Conservation (phyloP, 2,329 filamentous ascomycete genomes). For the Fusarium pilosicola region DNA sequence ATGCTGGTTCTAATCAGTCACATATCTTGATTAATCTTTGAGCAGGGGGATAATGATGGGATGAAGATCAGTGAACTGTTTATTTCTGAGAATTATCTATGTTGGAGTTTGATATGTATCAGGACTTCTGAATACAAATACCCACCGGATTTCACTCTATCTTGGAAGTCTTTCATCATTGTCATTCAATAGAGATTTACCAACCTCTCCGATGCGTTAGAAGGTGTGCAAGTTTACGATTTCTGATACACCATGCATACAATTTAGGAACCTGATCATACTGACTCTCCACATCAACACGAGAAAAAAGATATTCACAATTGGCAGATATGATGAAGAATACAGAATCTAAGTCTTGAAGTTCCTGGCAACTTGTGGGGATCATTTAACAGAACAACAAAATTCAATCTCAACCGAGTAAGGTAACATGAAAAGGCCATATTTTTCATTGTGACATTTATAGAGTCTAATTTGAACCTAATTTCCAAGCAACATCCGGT, state of each 20-base stretch:
- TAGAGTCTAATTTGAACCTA: accelerated
- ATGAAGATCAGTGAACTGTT: not conserved
- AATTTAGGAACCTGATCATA: not conserved
- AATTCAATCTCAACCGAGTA: not conserved
- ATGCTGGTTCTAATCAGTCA: not conserved
- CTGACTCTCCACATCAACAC: not conserved
- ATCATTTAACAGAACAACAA: not conserved
- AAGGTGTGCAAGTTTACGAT: not conserved
- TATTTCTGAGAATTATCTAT: not conserved
- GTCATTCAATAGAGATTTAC: no score
- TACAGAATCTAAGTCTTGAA: not conserved
- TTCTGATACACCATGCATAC: not conserved
- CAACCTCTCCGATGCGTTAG: not conserved
- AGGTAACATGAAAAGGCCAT: not conserved
- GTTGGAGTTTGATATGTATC: not conserved
- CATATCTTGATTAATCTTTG: not conserved
- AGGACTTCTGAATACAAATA: conserved; percentile 12
- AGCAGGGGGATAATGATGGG: not conserved
- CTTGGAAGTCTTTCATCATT: not conserved
- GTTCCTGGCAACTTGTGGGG: no score
- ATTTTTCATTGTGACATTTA: accelerated
- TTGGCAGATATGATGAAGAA: not conserved
- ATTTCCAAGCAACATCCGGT: conserved; percentile 33
- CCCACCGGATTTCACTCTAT: not conserved
- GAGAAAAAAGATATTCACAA: not conserved